Evolutionary conservation across 352 stramenopile genomes (phyloP).

Genomic region (Halophytophthora polymorphica): DNA sequence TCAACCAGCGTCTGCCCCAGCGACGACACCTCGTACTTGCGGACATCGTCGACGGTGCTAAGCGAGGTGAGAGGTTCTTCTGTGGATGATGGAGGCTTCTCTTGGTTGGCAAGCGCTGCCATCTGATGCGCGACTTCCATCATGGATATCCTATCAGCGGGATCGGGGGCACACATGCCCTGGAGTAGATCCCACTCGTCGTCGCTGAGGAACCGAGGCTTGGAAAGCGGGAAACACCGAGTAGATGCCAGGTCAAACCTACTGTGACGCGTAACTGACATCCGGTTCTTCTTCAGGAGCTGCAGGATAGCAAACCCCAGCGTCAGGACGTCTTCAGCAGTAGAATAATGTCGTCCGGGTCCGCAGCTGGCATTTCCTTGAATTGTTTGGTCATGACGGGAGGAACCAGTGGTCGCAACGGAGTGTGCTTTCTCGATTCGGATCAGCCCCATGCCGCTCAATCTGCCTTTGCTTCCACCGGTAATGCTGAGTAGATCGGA

Average conservation of each 20-base stretch:
- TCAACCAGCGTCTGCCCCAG: slow-evolving; percentile 11
- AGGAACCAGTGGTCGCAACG: too few relatives aligned
- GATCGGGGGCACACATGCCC: background rate
- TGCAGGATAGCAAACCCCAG: background rate
- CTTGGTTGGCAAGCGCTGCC: background rate
- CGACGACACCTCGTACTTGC: slow-evolving; percentile 9
- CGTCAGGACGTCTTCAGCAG: too few relatives aligned
- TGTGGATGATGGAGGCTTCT: too few relatives aligned
- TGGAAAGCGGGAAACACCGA: background rate
- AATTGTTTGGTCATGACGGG: too few relatives aligned
- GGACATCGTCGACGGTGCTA: slow-evolving; percentile 2
- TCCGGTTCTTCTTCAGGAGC: background rate
- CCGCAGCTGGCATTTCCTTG: too few relatives aligned
- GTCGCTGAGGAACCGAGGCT: background rate
- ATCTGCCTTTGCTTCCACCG: background rate
- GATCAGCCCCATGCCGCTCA: slow-evolving; percentile 3
- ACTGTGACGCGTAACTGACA: background rate
- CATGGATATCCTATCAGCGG: background rate
- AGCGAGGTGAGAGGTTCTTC: too few relatives aligned
- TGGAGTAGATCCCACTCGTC: background rate
- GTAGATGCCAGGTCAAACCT: background rate
- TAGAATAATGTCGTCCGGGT: too few relatives aligned
- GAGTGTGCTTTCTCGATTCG: too few relatives aligned
- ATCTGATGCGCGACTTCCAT: background rate
- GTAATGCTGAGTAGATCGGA: background rate